Conservation (phyloP, 2,329 filamentous ascomycete species). For the Venturia nashicola region DNA sequence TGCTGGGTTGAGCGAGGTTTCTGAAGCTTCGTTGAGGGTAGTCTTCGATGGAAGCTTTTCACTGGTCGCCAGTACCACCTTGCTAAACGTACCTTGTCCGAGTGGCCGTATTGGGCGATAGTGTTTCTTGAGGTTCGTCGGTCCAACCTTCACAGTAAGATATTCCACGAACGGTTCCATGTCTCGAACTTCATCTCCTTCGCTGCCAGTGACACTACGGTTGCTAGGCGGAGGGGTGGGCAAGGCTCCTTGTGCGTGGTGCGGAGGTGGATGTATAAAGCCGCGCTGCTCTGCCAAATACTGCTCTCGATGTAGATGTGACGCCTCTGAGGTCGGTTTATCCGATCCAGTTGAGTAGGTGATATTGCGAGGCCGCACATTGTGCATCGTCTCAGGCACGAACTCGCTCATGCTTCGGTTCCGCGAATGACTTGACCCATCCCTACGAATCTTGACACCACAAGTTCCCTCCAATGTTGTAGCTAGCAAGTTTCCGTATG, state of each 20-base stretch:
- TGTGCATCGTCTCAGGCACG: constrained; percentile 56
- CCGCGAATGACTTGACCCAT: constrained; percentile 6
- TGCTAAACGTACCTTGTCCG: constrained; percentile 91
- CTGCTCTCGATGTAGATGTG: constrained; percentile 57
- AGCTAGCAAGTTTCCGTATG: constrained; percentile 31
- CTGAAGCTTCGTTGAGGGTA: constrained; percentile 31
- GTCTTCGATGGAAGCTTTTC: constrained; percentile 39
- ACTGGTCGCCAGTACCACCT: constrained; percentile 81
- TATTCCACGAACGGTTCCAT: constrained; percentile 24
- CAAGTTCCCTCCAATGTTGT: constrained; percentile 22
- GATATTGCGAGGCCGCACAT: constrained; percentile 56
- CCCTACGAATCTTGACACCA: background rate
- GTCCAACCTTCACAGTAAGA: constrained; percentile 44
- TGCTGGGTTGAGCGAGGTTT: constrained; percentile 46
- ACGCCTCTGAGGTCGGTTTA: background rate
- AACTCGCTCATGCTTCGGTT: constrained; percentile 88
- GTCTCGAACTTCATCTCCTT: constrained; percentile 34
- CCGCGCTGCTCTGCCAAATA: constrained; percentile 71
- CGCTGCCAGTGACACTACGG: constrained; percentile 41
- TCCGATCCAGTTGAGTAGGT: constrained; percentile 42
- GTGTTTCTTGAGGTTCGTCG: constrained; percentile 55
- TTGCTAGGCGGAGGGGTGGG: constrained; percentile 78
- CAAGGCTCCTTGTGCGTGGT: constrained; percentile 16
- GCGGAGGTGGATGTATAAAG: constrained; percentile 33
- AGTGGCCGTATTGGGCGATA: constrained; percentile 73